Conservation (phyloP, 257 asterid species). For the Echium plantagineum region DNA sequence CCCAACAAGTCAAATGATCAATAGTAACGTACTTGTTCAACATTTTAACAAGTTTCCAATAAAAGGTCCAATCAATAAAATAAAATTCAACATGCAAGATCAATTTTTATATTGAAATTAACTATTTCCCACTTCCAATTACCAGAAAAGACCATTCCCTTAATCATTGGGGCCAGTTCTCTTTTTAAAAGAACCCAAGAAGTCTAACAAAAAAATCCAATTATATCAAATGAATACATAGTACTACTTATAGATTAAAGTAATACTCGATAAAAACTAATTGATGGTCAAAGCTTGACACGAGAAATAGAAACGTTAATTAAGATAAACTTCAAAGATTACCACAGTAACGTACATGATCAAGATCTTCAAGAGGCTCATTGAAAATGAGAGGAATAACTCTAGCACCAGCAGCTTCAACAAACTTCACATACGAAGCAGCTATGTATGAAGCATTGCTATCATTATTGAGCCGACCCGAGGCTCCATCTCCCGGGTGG, state of each 20-base stretch:
- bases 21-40: no score
- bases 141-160: not conserved
- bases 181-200: not conserved
- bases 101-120: not conserved
- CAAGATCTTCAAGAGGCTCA: conserved; percentile 51
- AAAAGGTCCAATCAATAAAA: no score
- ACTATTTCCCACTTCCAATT: not conserved
- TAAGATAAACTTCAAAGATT: not conserved
- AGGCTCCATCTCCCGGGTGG: conserved; percentile 92
- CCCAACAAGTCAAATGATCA: no score
- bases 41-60: no score
- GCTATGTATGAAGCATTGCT: conserved; percentile 67
- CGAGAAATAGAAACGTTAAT: not conserved
- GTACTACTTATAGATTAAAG: no score
- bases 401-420: conserved; percentile 86
- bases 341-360: conserved; percentile 19
- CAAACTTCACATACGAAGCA: conserved; percentile 85
- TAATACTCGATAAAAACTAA: no score
- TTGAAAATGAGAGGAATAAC: conserved; percentile 79
- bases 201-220: not conserved
- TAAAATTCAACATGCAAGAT: not conserved
- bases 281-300: not conserved
- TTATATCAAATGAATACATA: no score
- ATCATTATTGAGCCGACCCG: conserved; percentile 57
- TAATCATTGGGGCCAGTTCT: no score